Evolutionary conservation across 1,284 basidiomycete species (phyloP), one percentile per base, ranked within the genome.

Genomic region (Pseudozyma sp.): DNA sequence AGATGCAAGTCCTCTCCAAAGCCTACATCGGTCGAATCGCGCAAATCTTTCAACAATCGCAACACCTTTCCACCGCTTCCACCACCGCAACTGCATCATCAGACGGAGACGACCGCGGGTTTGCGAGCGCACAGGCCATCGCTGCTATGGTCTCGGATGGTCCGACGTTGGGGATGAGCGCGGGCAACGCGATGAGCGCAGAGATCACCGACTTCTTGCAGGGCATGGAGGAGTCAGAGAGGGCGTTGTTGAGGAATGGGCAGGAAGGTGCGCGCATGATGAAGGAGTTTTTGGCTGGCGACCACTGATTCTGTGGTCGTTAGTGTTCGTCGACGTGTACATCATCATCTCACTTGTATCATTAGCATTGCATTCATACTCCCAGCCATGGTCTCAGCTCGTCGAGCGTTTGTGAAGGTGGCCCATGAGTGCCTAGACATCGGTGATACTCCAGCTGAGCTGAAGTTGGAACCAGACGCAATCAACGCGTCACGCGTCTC

Each of bases 131-230:
- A 24, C 66, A 68, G 29, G 71, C 71, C 2, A 74, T 74, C 47
- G 66, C 71, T 10, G 71, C 72, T 1, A 77, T 77, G 67, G 60
- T 74, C 19, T 68, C 58, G 10, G 69, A 77, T 29, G 75, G 67
- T 1, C 71, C 69, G 31, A 64, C 70, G 14, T 45, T 77, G 11
- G 76, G 74, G 7, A 68, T 70, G 66, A 68, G 58, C n/a, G 58
- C 67, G 4, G 69, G 66, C 0, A 67, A 55, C 31, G 67, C 68
- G 6, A 69, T 81, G 70, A 77, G 73, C 16, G 59, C 72, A 4
- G 80, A 81, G 54, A 72, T 80, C 46, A 64, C 71, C 10, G 79
- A 80, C 6, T 81, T 81, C 58, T 43, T 81, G 48, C 64, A 70
- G 13, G 80, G 78, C 7, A 61, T 81, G 59, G 80, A 81, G 29